Conservation (phyloP, 345 rosid genomes). For the Citrus hindsii region DNA sequence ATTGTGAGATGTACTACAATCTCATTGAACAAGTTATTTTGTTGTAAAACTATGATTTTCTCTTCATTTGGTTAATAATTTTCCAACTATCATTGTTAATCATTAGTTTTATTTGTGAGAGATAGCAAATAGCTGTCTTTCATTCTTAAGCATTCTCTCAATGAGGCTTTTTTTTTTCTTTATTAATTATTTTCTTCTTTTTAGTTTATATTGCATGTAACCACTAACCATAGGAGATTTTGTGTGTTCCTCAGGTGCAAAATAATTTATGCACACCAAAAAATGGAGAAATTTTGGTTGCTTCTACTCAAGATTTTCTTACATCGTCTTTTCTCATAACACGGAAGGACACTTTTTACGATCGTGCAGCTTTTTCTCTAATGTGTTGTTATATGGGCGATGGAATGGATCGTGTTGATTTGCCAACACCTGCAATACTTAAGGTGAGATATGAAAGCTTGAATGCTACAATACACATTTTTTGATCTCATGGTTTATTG, state of each 20-base stretch:
- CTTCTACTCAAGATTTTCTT: slow-evolving; percentile 95
- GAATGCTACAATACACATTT: not conserved
- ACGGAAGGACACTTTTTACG: slow-evolving; percentile 94
- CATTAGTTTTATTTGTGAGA: not conserved
- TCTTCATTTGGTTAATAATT: not conserved
- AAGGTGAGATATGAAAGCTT: slow-evolving; percentile 51
- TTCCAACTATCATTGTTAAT: not conserved
- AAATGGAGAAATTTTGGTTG: slow-evolving; percentile 98
- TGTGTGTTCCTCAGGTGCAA: slow-evolving; percentile 68
- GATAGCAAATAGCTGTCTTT: not conserved
- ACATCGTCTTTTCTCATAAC: slow-evolving; percentile 91
- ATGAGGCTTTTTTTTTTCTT: not conserved
- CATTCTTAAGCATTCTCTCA: not conserved
- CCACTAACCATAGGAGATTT: not conserved
- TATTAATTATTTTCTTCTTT: slow-evolving; percentile 1
- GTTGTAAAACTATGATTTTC: not conserved
- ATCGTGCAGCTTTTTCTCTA: slow-evolving; percentile 90
- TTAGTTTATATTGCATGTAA: slow-evolving; percentile 8
- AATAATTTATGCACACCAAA: slow-evolving; percentile 98
- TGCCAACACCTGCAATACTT: slow-evolving; percentile 84
- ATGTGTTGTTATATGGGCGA: slow-evolving; percentile 90
- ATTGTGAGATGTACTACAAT: not conserved
- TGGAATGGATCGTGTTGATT: slow-evolving; percentile 77
- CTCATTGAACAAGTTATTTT: slow-evolving; percentile 1
- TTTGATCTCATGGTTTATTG: not conserved